These are phyloP conservation scores for Saturnispora diversa DNA, from an alignment of 805 yeast genomes.

Conservation along the genomic window DNA sequence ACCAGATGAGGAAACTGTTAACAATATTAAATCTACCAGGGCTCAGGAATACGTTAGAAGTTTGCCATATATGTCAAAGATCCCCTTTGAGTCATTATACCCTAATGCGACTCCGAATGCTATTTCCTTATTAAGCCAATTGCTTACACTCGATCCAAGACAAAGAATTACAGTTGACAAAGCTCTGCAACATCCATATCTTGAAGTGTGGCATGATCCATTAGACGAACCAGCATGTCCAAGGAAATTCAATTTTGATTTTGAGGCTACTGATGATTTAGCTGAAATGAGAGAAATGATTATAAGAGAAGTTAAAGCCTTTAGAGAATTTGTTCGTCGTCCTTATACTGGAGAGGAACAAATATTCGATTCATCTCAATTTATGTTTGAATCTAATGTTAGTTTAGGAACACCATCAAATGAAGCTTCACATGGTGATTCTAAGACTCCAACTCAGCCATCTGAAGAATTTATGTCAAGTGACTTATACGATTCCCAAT, in stretches of 20 bases:
- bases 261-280: conserved; percentile 78
- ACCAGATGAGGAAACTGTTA: conserved; percentile 65
- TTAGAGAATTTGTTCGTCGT: conserved; percentile 67
- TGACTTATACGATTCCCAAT: conserved; percentile 8
- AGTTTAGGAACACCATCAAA: conserved; percentile 3
- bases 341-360: conserved; percentile 14
- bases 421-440: neutral
- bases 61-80: conserved; percentile 72
- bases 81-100: conserved; percentile 61
- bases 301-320: conserved; percentile 66
- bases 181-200: conserved; percentile 83
- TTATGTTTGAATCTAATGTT: conserved; percentile 11
- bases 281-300: conserved; percentile 69
- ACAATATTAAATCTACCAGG: conserved; percentile 70
- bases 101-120: conserved; percentile 87
- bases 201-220: conserved; percentile 88
- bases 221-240: conserved; percentile 82
- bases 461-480: conserved; percentile 2
- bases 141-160: conserved; percentile 83
- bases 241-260: conserved; percentile 75
- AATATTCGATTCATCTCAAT: conserved; percentile 16
- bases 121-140: conserved; percentile 63
- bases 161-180: conserved; percentile 80
- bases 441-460: conserved; percentile 10
- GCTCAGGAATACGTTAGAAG: conserved; percentile 90